Conservation (phyloP, 352 stramenopile genomes). For the Globisporangium polare region DNA sequence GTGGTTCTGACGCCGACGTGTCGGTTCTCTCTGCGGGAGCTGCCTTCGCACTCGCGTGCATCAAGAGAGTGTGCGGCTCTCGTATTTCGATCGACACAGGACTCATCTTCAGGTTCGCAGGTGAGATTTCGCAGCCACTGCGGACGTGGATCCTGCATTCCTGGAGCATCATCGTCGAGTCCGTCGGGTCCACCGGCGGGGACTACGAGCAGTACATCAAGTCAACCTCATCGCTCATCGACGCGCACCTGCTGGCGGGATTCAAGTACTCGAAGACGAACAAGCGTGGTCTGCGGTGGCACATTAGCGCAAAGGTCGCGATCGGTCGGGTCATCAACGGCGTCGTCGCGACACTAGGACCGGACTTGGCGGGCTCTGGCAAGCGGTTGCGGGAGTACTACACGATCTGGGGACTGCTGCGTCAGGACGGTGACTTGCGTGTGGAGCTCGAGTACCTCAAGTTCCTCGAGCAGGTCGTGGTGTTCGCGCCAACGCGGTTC, state of each 20-base stretch:
- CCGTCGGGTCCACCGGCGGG: slow-evolving; percentile 59
- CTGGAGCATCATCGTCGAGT: slow-evolving; percentile 83
- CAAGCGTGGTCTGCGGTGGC: slow-evolving; percentile 45
- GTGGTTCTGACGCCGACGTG: slow-evolving; percentile 31
- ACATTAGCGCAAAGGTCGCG: slow-evolving; percentile 52
- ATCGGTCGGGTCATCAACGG: slow-evolving; percentile 66
- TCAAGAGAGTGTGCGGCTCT: slow-evolving; percentile 76
- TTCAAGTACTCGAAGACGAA: slow-evolving; percentile 72
- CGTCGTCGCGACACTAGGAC: slow-evolving; percentile 58
- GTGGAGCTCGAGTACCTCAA: slow-evolving; percentile 77
- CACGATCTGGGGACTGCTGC: slow-evolving; percentile 66
- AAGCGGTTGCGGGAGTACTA: slow-evolving; percentile 63
- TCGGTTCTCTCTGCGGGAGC: slow-evolving; percentile 55
- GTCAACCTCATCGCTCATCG: slow-evolving; percentile 68
- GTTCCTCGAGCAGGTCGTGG: slow-evolving; percentile 81
- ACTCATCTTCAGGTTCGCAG: slow-evolving; percentile 67
- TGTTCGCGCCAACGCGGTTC: slow-evolving; percentile 70
- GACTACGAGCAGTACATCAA: slow-evolving; percentile 84
- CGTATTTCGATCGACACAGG: slow-evolving; percentile 69
- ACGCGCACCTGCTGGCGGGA: slow-evolving; percentile 67
- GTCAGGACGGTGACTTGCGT: slow-evolving; percentile 59
- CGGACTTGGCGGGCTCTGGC: slow-evolving; percentile 38
- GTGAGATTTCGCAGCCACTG: slow-evolving; percentile 67
- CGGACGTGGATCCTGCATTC: slow-evolving; percentile 82
- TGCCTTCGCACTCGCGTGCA: slow-evolving; percentile 73